A percentile compares a stretch with the other conserved stretches of the same genome.
Evolutionary conservation across 208 protist species (phyloP).

Genomic region (Trypanosoma cruzi): DNA sequence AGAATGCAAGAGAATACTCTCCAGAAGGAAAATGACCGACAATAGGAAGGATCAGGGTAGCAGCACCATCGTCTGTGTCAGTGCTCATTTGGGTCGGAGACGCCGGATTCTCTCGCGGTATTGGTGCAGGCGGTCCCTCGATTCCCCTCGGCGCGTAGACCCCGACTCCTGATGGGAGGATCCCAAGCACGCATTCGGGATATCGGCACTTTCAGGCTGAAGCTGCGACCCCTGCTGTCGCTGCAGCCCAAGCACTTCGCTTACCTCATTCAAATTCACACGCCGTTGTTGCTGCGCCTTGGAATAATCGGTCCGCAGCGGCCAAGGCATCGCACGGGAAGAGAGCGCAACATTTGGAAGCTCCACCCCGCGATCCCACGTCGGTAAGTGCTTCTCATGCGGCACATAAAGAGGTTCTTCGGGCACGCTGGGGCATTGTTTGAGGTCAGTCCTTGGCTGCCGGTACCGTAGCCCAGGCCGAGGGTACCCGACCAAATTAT

Average conservation of each 20-base stretch:
- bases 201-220: not conserved
- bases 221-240: slow-evolving; percentile 27
- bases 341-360: not conserved
- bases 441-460: not conserved
- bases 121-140: too few species aligned
- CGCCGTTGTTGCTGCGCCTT: slow-evolving; percentile 32
- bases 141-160: too few species aligned
- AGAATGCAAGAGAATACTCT: too few species aligned
- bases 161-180: not conserved
- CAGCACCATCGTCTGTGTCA: too few species aligned
- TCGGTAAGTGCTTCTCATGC: not conserved
- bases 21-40: too few species aligned
- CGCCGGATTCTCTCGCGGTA: too few species aligned
- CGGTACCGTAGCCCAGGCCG: not conserved
- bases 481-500: not conserved
- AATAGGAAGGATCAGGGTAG: too few species aligned
- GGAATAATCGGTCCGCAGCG: slow-evolving; percentile 25
- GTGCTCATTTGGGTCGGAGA: too few species aligned
- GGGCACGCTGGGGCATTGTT: not conserved
- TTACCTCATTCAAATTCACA: slow-evolving; percentile 48
- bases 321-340: not conserved
- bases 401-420: not conserved
- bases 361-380: not conserved
- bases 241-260: slow-evolving; percentile 42
- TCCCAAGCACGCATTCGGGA: slow-evolving; percentile 7